Evolutionary conservation across 192 early-diverging fungal genomes (phyloP), one percentile per base, ranked within the genome.

Genomic region (Umbelopsis vinacea): DNA sequence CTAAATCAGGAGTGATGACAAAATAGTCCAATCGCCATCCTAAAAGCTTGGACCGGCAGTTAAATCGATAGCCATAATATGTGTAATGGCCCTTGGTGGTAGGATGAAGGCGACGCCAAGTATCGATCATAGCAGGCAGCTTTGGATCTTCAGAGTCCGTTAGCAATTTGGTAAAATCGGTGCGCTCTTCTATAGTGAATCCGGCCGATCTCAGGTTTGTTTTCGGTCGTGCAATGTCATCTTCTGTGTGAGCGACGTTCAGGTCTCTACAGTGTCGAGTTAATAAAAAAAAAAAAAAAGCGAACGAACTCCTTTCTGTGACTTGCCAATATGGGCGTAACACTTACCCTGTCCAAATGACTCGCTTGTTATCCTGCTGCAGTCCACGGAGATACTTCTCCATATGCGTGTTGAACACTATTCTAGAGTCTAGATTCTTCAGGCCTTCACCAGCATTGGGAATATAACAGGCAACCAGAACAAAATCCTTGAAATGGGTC

Each of bases 1-100:
- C 69, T 14, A 91, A 71, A 24, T 84, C 75, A 71, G 87, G 76
- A 22, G 88, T 87, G 6, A 89, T 84, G 11, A 93, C 86, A 86
- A 94, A 93, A 82, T 96, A 96, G 77, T 96, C 95, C 72, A 96
- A 78, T 38, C 93, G 83, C 95, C 95, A 96, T 15, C 94, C 93
- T 66, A 93, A 73, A 7, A 75, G 60, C 69, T 95, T 95, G 17
- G 80, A 74, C 19, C 92, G 83, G 52, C 88, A 89, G 43, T 88
- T 81, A 69, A 90, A 93, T 48, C 94, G 82, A 67, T 92, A 95
- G 2, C 88, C 88, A 72, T 85, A 95, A 72, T 93, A 96, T 29
- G 92, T 91, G 78, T 93, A 95, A 33, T 82, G 74, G 2, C 87
- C 89, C 14, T 73, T 71, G n/a, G 82, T 83, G 2, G 87, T 80